Evolutionary conservation across 805 yeast genomes (phyloP).

Genomic region (Ascoidea asiatica): DNA sequence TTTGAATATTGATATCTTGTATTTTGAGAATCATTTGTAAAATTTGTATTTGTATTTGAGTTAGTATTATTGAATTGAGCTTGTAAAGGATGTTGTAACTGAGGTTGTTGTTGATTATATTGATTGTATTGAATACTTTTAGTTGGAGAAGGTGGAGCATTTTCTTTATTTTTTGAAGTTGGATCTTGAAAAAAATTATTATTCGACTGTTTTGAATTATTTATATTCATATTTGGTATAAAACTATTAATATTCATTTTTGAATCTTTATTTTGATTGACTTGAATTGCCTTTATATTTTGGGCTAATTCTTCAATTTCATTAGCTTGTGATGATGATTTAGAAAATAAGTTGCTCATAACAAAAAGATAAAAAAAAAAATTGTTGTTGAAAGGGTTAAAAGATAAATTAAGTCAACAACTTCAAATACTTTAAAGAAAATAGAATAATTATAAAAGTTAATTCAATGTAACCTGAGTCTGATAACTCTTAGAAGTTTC

Average conservation of each 20-base stretch:
- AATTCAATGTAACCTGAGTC: too few species aligned
- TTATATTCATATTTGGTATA: background rate
- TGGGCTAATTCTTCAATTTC: slow-evolving; percentile 6
- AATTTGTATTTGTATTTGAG: slow-evolving; percentile 8
- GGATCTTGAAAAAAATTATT: background rate
- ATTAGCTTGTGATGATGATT: too few species aligned
- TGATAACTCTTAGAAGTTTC: too few species aligned
- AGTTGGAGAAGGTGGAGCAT: slow-evolving; percentile 10
- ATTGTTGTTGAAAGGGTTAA: too few species aligned
- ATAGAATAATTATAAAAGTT: too few species aligned
- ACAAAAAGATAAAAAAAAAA: too few species aligned
- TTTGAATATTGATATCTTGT: slow-evolving; percentile 1
- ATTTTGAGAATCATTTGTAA: background rate
- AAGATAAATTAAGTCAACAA: too few species aligned
- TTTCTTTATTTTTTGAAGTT: slow-evolving; percentile 6
- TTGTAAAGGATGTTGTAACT: slow-evolving; percentile 12
- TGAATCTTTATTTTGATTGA: slow-evolving; percentile 1
- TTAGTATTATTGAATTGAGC: too few species aligned
- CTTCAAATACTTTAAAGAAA: too few species aligned
- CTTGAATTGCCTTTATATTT: slow-evolving; percentile 9
- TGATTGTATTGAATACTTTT: slow-evolving; percentile 9
- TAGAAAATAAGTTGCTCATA: too few species aligned
- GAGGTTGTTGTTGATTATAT: slow-evolving; percentile 14
- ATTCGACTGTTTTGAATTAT: background rate
- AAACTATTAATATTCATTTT: too few species aligned